Conservation (phyloP, 164 flowering plant genomes). For the Kalanchoe fedtschenkoi region DNA sequence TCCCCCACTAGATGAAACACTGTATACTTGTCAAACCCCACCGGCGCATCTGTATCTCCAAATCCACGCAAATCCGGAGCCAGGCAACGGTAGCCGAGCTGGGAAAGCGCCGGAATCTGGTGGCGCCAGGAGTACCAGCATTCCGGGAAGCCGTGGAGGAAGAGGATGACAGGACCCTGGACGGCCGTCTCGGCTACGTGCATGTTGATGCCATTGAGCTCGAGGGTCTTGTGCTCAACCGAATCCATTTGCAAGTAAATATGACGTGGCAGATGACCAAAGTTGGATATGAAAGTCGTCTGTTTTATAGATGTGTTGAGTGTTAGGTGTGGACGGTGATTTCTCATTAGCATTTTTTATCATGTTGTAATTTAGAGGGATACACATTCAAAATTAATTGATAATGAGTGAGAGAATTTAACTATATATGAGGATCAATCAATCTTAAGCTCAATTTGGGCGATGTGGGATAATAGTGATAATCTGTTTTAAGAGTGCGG, state of each 20-base stretch:
- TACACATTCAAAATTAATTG: too few species aligned
- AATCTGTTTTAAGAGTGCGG: too few species aligned
- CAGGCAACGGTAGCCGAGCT: conserved; percentile 35
- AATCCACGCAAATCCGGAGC: conserved; percentile 54
- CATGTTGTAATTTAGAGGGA: too few species aligned
- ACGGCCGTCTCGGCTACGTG: conserved; percentile 53
- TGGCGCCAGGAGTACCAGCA: conserved; percentile 62
- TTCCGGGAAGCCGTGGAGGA: conserved; percentile 60
- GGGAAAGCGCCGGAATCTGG: conserved; percentile 41
- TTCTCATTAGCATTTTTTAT: too few species aligned
- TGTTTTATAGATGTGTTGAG: too few species aligned
- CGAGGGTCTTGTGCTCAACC: conserved; percentile 24
- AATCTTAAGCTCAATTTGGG: too few species aligned
- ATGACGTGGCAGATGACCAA: too few species aligned
- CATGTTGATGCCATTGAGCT: conserved; percentile 42
- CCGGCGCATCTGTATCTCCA: conserved; percentile 52
- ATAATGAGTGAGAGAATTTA: too few species aligned
- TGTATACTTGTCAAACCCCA: conserved; percentile 29
- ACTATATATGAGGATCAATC: too few species aligned
- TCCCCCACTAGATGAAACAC: conserved; percentile 53
- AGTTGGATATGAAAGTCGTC: too few species aligned
- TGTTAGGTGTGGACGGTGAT: too few species aligned
- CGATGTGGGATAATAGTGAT: too few species aligned
- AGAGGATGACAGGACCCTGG: conserved; percentile 39
- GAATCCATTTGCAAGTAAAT: conserved; percentile 32